Conservation (phyloP, 805 yeast species). For the Grigorovia humatica region DNA sequence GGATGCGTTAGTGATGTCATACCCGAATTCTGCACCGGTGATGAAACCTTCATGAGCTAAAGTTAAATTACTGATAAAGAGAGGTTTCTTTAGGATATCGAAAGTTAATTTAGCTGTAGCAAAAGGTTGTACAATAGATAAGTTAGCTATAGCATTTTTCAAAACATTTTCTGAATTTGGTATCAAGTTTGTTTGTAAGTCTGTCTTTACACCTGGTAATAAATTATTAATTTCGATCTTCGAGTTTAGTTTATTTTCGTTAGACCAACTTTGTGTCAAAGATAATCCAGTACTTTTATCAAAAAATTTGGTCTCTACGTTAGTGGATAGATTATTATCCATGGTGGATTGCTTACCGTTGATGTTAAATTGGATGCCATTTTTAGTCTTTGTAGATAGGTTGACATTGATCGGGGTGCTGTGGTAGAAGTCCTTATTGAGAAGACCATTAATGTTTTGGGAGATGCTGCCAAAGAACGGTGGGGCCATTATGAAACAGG, state of each 20-base stretch:
- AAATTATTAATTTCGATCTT: slow-evolving; percentile 87
- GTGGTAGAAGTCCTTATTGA: slow-evolving; percentile 90
- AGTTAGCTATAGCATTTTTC: slow-evolving; percentile 81
- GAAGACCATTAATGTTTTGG: slow-evolving; percentile 82
- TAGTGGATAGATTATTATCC: slow-evolving; percentile 76
- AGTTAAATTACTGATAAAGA: slow-evolving; percentile 89
- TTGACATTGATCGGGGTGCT: slow-evolving; percentile 77
- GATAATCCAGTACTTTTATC: slow-evolving; percentile 91
- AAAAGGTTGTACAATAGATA: slow-evolving; percentile 85
- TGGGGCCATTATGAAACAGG: slow-evolving; percentile 46
- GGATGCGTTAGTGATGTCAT: slow-evolving; percentile 87
- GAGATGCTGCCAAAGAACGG: slow-evolving; percentile 90
- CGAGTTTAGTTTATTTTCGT: slow-evolving; percentile 83
- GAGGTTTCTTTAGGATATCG: slow-evolving; percentile 90
- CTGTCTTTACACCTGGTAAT: slow-evolving; percentile 92
- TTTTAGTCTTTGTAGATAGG: slow-evolving; percentile 88
- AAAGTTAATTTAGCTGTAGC: slow-evolving; percentile 82
- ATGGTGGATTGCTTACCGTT: slow-evolving; percentile 78
- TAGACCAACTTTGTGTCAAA: slow-evolving; percentile 96
- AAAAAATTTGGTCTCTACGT: slow-evolving; percentile 81
- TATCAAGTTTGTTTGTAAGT: slow-evolving; percentile 74
- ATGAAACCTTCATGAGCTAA: slow-evolving; percentile 94
- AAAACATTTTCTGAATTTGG: slow-evolving; percentile 50
- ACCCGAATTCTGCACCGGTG: slow-evolving; percentile 94
- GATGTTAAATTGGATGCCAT: slow-evolving; percentile 89